These are phyloP conservation scores for Suillus sp. DNA, from an alignment of 768 basidiomycete species.

Conservation along the genomic window DNA sequence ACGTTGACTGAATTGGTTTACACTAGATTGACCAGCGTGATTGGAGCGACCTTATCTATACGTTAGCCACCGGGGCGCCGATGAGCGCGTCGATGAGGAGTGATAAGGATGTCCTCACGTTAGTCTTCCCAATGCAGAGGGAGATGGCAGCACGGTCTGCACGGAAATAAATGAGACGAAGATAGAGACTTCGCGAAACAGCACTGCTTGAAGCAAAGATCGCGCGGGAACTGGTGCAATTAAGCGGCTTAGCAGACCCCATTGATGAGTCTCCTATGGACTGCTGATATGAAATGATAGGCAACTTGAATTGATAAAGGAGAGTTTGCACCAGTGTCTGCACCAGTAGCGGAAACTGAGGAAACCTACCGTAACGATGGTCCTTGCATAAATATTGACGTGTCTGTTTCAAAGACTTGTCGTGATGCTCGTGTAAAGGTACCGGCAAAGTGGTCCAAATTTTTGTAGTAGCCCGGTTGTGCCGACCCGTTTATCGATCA, in stretches of 20 bases:
- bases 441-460: not conserved
- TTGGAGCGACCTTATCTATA: not conserved
- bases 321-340: too few relatives aligned
- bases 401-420: conserved; percentile 4
- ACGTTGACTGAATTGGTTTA: not conserved
- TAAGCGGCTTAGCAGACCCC: not conserved
- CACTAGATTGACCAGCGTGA: not conserved
- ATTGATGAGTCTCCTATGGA: too few relatives aligned
- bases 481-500: conserved; percentile 9
- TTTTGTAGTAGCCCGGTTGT: not conserved
- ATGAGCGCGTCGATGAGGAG: not conserved
- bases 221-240: not conserved
- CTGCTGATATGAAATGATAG: not conserved
- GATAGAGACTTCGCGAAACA: conserved; percentile 16
- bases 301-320: not conserved
- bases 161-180: conserved; percentile 7
- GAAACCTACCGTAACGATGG: not conserved
- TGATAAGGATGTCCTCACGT: not conserved
- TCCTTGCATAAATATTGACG: not conserved
- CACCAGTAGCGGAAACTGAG: not conserved
- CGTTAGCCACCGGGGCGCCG: not conserved
- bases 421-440: too few relatives aligned
- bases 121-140: not conserved
- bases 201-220: conserved; percentile 5
- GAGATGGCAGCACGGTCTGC: not conserved